Evolutionary conservation across 2,329 filamentous ascomycete species (phyloP).

Genomic region (Grosmannia huntii): DNA sequence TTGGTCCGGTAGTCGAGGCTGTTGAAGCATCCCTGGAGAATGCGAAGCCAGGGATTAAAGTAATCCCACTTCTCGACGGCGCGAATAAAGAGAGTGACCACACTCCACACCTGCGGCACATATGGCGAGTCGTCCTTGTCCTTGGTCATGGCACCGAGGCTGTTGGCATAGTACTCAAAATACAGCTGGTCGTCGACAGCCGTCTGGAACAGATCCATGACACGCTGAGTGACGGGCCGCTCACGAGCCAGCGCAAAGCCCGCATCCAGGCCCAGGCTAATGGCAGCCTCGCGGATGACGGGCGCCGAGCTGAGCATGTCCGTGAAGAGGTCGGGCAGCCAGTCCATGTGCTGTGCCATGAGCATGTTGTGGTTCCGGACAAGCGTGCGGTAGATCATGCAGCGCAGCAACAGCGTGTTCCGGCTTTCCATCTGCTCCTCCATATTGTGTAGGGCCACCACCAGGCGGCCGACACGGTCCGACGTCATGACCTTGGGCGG

Average conservation of each 20-base stretch:
- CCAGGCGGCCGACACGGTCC: conserved; percentile 55
- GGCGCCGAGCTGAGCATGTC: conserved; percentile 69
- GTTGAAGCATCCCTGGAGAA: conserved; percentile 79
- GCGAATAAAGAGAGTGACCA: conserved; percentile 66
- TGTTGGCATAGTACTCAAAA: conserved; percentile 54
- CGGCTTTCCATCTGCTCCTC: conserved; percentile 62
- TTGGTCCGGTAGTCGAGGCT: conserved; percentile 58
- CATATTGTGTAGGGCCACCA: conserved; percentile 59
- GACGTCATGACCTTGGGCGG: conserved; percentile 58
- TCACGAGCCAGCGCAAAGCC: conserved; percentile 59
- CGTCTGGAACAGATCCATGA: conserved; percentile 50
- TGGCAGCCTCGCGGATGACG: conserved; percentile 63
- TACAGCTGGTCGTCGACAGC: conserved; percentile 49
- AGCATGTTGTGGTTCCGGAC: conserved; percentile 50
- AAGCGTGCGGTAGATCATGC: conserved; percentile 68
- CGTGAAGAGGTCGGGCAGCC: conserved; percentile 71
- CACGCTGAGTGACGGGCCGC: conserved; percentile 50
- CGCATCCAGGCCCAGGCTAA: conserved; percentile 60
- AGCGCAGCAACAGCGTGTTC: conserved; percentile 63
- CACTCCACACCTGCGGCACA: conserved; percentile 83
- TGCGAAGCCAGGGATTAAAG: conserved; percentile 59
- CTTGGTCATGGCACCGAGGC: conserved; percentile 56
- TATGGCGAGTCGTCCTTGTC: conserved; percentile 46
- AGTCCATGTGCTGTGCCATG: conserved; percentile 62
- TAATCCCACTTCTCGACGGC: conserved; percentile 59